Conservation (phyloP, 176 grass and related monocot genomes). For the Rhynchospora tenuis region DNA sequence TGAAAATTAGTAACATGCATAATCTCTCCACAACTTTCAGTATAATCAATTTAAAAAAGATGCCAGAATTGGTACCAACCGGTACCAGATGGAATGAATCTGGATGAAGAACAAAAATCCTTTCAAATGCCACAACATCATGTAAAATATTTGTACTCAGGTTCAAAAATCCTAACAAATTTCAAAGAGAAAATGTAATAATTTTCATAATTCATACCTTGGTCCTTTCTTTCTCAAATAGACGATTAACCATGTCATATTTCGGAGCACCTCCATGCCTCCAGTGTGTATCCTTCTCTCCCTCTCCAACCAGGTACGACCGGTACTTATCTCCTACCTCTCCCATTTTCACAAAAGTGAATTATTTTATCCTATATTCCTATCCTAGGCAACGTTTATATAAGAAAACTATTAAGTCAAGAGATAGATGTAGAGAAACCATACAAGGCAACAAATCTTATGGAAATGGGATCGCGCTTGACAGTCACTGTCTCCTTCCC, state of each 20-base stretch:
- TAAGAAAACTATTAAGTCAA: not conserved
- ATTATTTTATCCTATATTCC: not conserved
- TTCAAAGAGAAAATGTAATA: not conserved
- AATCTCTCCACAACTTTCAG: too few species aligned
- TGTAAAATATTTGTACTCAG: not conserved
- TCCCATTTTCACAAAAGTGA: constrained; percentile 33
- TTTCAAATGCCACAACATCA: not conserved
- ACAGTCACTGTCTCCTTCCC: not conserved
- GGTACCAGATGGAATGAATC: not conserved
- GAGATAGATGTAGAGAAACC: not conserved
- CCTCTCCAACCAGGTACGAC: constrained; percentile 53
- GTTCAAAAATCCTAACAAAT: not conserved
- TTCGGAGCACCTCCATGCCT: constrained; percentile 64
- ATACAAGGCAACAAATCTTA: not conserved
- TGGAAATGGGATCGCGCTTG: not conserved
- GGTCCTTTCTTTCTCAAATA: constrained; percentile 75
- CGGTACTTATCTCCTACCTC: constrained; percentile 57
- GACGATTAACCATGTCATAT: constrained; percentile 72
- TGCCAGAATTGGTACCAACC: not conserved
- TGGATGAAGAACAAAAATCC: not conserved
- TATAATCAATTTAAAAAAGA: not conserved
- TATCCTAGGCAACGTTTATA: not conserved
- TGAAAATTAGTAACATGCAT: too few species aligned
- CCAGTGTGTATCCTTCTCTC: constrained; percentile 70
- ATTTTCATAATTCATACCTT: constrained; percentile 25